Evolutionary conservation across 169 alveolate genomes (phyloP).

Genomic region (Theileria equi): DNA sequence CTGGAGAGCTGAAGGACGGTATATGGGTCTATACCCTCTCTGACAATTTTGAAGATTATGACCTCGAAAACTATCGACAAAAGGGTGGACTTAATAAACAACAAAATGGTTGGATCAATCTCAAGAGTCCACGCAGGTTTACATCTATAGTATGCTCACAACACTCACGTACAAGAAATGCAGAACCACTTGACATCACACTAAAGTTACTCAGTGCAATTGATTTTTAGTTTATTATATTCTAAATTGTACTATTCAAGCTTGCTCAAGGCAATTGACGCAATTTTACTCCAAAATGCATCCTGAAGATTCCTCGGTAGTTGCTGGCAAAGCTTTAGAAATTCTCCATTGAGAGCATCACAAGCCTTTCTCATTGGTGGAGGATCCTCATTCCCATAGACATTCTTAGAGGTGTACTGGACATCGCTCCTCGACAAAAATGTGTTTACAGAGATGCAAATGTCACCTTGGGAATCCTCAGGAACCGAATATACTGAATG

Average conservation of each 20-base stretch:
- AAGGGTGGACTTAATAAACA: background rate
- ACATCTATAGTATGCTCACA: background rate
- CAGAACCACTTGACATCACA: slow-evolving; percentile 5
- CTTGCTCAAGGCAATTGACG: slow-evolving; percentile 10
- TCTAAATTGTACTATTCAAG: background rate
- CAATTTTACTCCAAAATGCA: slow-evolving; percentile 32
- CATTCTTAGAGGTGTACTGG: slow-evolving; percentile 7
- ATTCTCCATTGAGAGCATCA: slow-evolving; percentile 1
- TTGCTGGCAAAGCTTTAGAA: slow-evolving; percentile 15
- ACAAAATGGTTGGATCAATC: slow-evolving; percentile 20
- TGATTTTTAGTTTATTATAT: background rate
- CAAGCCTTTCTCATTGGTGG: slow-evolving; percentile 28
- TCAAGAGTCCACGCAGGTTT: slow-evolving; percentile 27
- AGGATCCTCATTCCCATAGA: slow-evolving; percentile 43
- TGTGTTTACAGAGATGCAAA: slow-evolving; percentile 30
- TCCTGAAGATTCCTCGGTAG: slow-evolving; percentile 11
- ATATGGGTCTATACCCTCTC: slow-evolving; percentile 22
- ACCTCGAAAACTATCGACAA: slow-evolving; percentile 19
- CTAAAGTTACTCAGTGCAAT: slow-evolving; percentile 10
- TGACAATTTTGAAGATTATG: slow-evolving; percentile 27
- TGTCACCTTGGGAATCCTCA: slow-evolving; percentile 2
- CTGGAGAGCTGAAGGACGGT: slow-evolving; percentile 2
- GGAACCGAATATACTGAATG: slow-evolving; percentile 41
- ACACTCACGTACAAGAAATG: background rate
- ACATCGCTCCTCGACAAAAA: background rate